phyloP scores from a whole-genome alignment of 306 rosid genomes.

The Medicago ruthenica region DNA sequence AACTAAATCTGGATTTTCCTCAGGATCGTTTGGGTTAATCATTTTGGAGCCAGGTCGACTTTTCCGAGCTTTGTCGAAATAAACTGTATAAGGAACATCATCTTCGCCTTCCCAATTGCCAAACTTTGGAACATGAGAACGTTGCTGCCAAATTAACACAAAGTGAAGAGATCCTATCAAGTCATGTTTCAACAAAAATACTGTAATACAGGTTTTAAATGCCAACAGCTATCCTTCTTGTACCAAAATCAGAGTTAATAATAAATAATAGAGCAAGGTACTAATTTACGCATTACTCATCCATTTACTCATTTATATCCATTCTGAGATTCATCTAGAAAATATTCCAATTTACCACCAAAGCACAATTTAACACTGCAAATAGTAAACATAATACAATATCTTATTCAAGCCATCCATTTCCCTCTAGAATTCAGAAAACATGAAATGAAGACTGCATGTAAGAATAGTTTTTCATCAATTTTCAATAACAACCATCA shows the following conservation, averaged over 20 bases:
- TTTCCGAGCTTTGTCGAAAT: conserved; percentile 88
- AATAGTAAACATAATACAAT: neutral
- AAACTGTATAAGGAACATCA: conserved; percentile 89
- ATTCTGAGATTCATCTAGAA: neutral
- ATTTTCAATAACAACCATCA: neutral
- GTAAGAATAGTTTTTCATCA: conserved; percentile 2
- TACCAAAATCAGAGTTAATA: neutral
- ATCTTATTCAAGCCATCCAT: conserved; percentile 12
- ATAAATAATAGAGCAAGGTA: neutral
- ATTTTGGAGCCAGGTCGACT: conserved; percentile 71
- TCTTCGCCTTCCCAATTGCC: conserved; percentile 89
- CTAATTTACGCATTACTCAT: neutral
- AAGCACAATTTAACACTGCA: neutral
- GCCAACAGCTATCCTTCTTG: neutral
- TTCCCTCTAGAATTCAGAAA: neutral
- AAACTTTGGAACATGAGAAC: conserved; percentile 85
- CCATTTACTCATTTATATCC: neutral
- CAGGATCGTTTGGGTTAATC: conserved; percentile 88
- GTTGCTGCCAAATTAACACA: conserved; percentile 70
- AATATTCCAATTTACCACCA: neutral
- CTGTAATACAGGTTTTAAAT: conserved; percentile 18
- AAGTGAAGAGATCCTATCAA: conserved; percentile 42
- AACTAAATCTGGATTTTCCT: conserved; percentile 61
- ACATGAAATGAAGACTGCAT: neutral
- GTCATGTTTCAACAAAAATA: conserved; percentile 36